Percentiles rank a stretch among this genome's conserved stretches.
Conservation (phyloP, 1,284 basidiomycete species). For the Cryptococcus maquisensis region DNA sequence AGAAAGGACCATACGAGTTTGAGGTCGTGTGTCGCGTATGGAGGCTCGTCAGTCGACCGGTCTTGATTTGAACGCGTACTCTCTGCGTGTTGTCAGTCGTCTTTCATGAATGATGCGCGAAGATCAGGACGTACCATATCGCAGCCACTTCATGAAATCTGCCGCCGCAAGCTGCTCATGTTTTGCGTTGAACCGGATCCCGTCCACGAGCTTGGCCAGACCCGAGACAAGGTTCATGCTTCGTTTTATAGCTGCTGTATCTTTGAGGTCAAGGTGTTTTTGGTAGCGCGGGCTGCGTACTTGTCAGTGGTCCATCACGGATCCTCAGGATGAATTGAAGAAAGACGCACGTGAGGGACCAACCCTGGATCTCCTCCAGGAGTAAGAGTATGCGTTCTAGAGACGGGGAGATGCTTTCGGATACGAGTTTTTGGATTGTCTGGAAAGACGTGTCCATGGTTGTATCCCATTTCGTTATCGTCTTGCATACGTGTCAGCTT, state of each 20-base stretch:
- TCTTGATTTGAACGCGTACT: conserved; percentile 21
- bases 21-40: conserved; percentile 29
- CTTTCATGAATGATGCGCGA: not conserved
- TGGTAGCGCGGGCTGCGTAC: conserved; percentile 1
- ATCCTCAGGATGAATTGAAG: not conserved
- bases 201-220: conserved; percentile 25
- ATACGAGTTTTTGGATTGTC: conserved; percentile 31
- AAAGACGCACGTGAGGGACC: conserved; percentile 30
- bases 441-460: conserved; percentile 26
- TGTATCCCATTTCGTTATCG: conserved; percentile 42
- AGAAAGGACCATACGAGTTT: conserved; percentile 44
- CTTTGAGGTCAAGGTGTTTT: conserved; percentile 5
- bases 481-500: conserved; percentile 16
- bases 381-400: conserved; percentile 37
- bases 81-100: conserved; percentile 10
- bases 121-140: conserved; percentile 33
- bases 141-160: conserved; percentile 45
- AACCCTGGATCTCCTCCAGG: conserved; percentile 37
- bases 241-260: conserved; percentile 2
- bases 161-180: conserved; percentile 26
- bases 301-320: not conserved
- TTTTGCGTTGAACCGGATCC: conserved; percentile 32
- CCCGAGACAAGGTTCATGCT: conserved; percentile 13
- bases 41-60: conserved; percentile 18
- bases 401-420: conserved; percentile 38